These are phyloP conservation scores for Trametes gibbosa DNA, from an alignment of 768 basidiomycete species.

Conservation along the genomic window DNA sequence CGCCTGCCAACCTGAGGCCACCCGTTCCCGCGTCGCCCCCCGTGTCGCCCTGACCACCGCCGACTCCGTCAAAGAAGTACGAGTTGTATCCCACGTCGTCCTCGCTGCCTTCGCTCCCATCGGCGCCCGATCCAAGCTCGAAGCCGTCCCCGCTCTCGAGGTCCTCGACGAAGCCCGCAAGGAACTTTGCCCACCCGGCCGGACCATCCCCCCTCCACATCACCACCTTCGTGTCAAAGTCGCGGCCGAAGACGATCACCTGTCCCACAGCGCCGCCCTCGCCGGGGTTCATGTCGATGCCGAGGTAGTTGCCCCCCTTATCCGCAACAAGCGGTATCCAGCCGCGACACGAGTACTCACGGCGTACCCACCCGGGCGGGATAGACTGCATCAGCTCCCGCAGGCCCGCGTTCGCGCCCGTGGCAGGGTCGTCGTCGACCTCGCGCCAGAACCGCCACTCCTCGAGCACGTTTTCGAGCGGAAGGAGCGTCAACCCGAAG, in stretches of 20 bases:
- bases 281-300: conserved; percentile 88
- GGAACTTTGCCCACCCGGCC: conserved; percentile 93
- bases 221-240: conserved; percentile 97
- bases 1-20: conserved; percentile 71
- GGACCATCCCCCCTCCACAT: conserved; percentile 89
- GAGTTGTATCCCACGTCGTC: conserved; percentile 84
- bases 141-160: conserved; percentile 87
- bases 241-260: conserved; percentile 97
- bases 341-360: conserved; percentile 88
- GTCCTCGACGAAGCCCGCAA: conserved; percentile 88
- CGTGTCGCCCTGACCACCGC: conserved; percentile 74
- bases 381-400: conserved; percentile 82
- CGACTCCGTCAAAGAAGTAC: conserved; percentile 82
- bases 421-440: conserved; percentile 84
- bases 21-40: conserved; percentile 71
- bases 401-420: conserved; percentile 75
- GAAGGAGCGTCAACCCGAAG: conserved; percentile 91
- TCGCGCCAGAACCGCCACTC: conserved; percentile 98
- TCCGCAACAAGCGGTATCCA: conserved; percentile 97
- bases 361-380: conserved; percentile 85
- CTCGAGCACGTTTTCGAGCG: conserved; percentile 88
- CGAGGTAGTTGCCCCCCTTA: conserved; percentile 94
- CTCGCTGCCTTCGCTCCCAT: conserved; percentile 69
- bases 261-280: conserved; percentile 78
- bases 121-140: conserved; percentile 63